A percentile compares a stretch with the other conserved stretches of the same genome.
Evolutionary conservation across 75 land plant genomes (phyloP).

Genomic region (Selaginella tamariscina): DNA sequence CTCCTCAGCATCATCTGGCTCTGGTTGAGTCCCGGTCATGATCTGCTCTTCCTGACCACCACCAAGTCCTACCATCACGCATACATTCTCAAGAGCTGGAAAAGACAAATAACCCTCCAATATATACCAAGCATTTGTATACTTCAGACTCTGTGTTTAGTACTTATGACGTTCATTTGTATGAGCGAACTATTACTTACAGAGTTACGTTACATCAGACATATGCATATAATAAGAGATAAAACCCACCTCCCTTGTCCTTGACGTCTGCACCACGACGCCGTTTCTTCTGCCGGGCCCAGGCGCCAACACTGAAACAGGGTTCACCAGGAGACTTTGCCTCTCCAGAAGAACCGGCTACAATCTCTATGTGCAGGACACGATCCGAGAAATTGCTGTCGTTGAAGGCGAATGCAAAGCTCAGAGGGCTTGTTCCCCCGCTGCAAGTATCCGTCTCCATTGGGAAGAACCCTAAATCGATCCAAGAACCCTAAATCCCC

Average conservation of each 20-base stretch:
- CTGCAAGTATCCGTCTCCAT: constrained; percentile 12
- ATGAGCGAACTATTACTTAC: no score
- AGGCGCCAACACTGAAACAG: constrained; percentile 38
- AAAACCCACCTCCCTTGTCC: constrained; percentile 40
- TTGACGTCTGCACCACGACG: constrained; percentile 51
- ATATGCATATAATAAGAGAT: no score
- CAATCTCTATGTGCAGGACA: constrained; percentile 62
- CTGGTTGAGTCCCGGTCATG: constrained; percentile 32
- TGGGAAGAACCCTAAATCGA: no score
- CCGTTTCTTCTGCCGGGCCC: constrained; percentile 73
- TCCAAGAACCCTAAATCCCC: no score
- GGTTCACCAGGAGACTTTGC: constrained; percentile 35
- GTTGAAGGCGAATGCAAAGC: constrained; percentile 87
- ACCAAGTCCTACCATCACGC: constrained; percentile 8
- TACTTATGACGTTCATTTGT: no score
- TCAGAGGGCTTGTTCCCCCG: constrained; percentile 26
- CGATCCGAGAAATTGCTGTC: constrained; percentile 94
- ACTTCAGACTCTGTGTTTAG: not conserved
- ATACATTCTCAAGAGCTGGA: not conserved
- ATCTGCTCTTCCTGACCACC: constrained; percentile 19
- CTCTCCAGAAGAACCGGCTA: constrained; percentile 38
- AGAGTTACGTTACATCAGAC: no score
- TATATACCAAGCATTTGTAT: not conserved
- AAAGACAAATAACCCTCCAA: not conserved
- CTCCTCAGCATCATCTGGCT: constrained; percentile 63